Conservation (phyloP, 176 grass and related monocot species). For the Panicum miliaceum region DNA sequence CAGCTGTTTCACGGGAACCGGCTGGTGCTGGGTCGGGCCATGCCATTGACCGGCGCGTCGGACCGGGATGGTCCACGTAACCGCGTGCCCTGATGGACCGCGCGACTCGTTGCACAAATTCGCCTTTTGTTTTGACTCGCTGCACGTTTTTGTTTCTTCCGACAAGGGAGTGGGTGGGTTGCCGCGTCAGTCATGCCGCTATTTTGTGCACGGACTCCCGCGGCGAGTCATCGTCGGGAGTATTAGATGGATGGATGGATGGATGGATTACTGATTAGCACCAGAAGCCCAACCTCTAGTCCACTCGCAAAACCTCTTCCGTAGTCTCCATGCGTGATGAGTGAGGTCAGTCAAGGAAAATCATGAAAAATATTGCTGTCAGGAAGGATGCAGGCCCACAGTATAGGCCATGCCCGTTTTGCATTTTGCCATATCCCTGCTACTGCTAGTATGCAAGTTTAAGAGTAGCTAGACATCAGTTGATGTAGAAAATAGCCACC, state of each 20-base stretch:
- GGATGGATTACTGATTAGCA: not conserved
- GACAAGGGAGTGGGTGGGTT: not conserved
- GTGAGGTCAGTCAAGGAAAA: not conserved
- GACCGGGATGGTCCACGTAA: not conserved
- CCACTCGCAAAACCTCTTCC: not conserved
- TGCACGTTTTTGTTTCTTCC: not conserved
- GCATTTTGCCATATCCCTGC: not conserved
- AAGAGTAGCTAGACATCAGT: not conserved
- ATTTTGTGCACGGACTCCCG: not conserved
- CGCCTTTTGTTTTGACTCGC: not conserved
- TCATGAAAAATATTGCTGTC: not conserved
- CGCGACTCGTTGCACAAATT: not conserved
- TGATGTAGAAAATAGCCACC: not conserved
- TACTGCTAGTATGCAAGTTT: not conserved
- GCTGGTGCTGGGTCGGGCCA: not conserved
- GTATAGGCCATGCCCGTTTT: not conserved
- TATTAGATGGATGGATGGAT: not conserved
- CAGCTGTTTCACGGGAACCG: conserved; percentile 27
- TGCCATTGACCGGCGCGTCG: not conserved
- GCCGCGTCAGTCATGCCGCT: not conserved
- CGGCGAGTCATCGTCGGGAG: not conserved
- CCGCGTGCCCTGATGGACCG: conserved; percentile 4
- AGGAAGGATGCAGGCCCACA: no score
- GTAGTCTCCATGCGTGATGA: not conserved
- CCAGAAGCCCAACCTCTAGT: not conserved